phyloP scores from a whole-genome alignment of 2,329 filamentous ascomycete species.

The Acephala macrosclerotiorum region DNA sequence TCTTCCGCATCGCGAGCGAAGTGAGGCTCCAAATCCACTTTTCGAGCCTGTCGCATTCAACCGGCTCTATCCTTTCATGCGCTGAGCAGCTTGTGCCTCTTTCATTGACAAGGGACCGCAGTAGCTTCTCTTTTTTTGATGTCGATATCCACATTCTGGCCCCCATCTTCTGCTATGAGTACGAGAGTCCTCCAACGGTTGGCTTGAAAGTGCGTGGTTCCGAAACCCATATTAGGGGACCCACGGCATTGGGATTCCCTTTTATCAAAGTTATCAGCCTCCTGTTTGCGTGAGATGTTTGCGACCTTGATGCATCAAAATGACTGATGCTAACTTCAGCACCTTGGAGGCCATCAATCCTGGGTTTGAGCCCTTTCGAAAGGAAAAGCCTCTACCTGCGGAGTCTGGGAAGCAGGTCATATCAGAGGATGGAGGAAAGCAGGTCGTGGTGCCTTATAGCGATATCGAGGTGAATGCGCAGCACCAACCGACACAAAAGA shows the following conservation, averaged over 20 bases:
- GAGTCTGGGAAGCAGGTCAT: slow-evolving; percentile 19
- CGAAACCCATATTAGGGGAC: neutral
- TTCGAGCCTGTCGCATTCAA: too few relatives aligned
- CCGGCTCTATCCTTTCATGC: too few relatives aligned
- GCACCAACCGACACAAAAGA: neutral
- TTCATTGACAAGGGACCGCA: neutral
- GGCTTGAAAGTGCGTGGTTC: neutral
- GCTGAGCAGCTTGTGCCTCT: neutral
- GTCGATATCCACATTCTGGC: neutral
- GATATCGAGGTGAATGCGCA: slow-evolving; percentile 3
- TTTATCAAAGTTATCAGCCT: neutral
- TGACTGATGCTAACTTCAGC: slow-evolving; percentile 14
- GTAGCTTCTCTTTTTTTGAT: neutral
- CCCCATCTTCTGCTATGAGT: slow-evolving; percentile 1
- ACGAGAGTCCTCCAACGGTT: neutral
- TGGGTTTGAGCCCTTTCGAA: neutral
- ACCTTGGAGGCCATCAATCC: slow-evolving; percentile 16
- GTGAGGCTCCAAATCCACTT: too few relatives aligned
- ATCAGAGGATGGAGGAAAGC: slow-evolving; percentile 11
- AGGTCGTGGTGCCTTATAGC: slow-evolving; percentile 1
- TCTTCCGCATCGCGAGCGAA: too few relatives aligned
- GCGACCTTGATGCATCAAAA: slow-evolving; percentile 4
- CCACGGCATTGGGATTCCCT: neutral
- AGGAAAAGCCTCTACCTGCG: slow-evolving; percentile 9
- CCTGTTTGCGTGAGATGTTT: neutral